phyloP scores from a whole-genome alignment of 2,329 filamentous ascomycete species.

The Microdochium trichocladiopsis region DNA sequence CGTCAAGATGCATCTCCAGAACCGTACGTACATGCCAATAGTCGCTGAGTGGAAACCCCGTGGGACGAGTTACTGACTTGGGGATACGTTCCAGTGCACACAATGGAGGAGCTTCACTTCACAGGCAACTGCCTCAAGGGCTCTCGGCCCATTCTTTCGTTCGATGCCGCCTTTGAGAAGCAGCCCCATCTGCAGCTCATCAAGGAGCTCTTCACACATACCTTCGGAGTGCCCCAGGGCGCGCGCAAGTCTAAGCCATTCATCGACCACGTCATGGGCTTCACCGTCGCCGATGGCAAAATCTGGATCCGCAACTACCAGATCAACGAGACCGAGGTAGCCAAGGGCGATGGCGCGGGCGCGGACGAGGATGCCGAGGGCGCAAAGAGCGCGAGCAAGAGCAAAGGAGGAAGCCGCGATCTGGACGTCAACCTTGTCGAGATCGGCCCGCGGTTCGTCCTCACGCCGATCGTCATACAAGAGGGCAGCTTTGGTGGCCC shows the following conservation, averaged over 20 bases:
- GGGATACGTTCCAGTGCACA: slow-evolving; percentile 58
- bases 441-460: slow-evolving; percentile 86
- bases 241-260: slow-evolving; percentile 92
- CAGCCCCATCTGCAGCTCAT: slow-evolving; percentile 75
- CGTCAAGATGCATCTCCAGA: slow-evolving; percentile 68
- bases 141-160: slow-evolving; percentile 82
- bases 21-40: slow-evolving; percentile 39
- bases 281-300: slow-evolving; percentile 85
- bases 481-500: slow-evolving; percentile 94
- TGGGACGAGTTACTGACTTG: neutral
- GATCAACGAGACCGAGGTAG: slow-evolving; percentile 73
- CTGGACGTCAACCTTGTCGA: slow-evolving; percentile 81
- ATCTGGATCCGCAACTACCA: slow-evolving; percentile 97
- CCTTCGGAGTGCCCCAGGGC: slow-evolving; percentile 85
- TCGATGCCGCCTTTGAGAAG: slow-evolving; percentile 79
- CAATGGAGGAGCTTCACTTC: slow-evolving; percentile 95
- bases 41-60: slow-evolving; percentile 14
- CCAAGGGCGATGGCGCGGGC: slow-evolving; percentile 29
- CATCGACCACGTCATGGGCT: slow-evolving; percentile 88
- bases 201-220: slow-evolving; percentile 83
- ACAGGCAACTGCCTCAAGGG: slow-evolving; percentile 96
- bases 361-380: slow-evolving; percentile 36
- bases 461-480: slow-evolving; percentile 91
- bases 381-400: slow-evolving; percentile 15
- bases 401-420: slow-evolving; percentile 36